Evolutionary conservation across 1,284 basidiomycete species (phyloP).

Genomic region (Pulchroboletus neoregius): DNA sequence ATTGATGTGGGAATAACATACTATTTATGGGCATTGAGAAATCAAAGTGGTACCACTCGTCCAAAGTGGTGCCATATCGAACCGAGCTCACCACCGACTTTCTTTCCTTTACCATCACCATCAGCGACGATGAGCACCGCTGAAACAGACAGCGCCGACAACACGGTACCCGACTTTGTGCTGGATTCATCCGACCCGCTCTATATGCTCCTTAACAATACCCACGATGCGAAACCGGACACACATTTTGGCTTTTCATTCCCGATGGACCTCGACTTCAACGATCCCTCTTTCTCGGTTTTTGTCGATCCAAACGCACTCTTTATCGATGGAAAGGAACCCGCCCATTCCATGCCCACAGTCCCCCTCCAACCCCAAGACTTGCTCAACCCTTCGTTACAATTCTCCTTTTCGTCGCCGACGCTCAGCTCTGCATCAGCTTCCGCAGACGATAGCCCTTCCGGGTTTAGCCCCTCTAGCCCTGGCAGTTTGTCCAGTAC

Average conservation of each 20-base stretch:
- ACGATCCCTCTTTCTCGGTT: slow-evolving; percentile 37
- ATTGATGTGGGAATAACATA: slow-evolving; percentile 25
- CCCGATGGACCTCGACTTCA: slow-evolving; percentile 50
- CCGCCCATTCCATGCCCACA: slow-evolving; percentile 19
- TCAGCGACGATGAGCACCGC: slow-evolving; percentile 19
- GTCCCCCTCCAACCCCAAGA: slow-evolving; percentile 28
- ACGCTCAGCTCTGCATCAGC: slow-evolving; percentile 30
- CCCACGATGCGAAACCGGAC: slow-evolving; percentile 37
- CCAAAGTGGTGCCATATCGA: slow-evolving; percentile 25
- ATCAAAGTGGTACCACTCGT: slow-evolving; percentile 25
- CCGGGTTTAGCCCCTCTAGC: slow-evolving; percentile 23
- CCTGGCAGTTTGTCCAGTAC: slow-evolving; percentile 18
- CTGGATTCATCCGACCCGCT: slow-evolving; percentile 51
- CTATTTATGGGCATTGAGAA: slow-evolving; percentile 14
- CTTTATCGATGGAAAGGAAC: slow-evolving; percentile 37
- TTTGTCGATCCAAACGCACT: slow-evolving; percentile 64
- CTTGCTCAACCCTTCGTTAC: slow-evolving; percentile 36
- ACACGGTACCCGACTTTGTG: slow-evolving; percentile 17
- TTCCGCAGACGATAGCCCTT: slow-evolving; percentile 27
- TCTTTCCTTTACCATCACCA: background rate
- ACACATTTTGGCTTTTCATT: slow-evolving; percentile 46
- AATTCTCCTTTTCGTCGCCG: slow-evolving; percentile 41
- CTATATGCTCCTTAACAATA: slow-evolving; percentile 48
- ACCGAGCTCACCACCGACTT: background rate
- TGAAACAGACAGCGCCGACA: slow-evolving; percentile 14